Base-by-base conservation (phyloP, 2,329 filamentous ascomycete species). In the Microdochium paspali region DNA sequence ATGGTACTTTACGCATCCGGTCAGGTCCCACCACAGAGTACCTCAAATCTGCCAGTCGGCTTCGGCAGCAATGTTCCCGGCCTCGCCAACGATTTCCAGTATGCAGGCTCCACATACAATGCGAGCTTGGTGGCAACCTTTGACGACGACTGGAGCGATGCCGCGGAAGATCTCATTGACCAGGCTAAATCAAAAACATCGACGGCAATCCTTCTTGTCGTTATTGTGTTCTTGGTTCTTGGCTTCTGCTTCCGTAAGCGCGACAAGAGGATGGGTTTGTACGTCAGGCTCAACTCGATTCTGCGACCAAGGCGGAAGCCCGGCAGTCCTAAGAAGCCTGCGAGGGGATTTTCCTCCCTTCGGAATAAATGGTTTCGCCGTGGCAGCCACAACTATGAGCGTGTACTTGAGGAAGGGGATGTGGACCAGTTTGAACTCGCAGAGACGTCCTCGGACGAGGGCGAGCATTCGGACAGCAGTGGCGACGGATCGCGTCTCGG, bases 1-100 rank as follows among this genome's bases (percentile, higher is more conserved):
- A 96, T 97, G 77, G 80, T 98, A 6, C 77, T 98, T 4, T 97
- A 97, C 57, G 93, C 93, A 4, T 84, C 91, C 1, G 93, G 89
- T 3, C 89, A 96, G 62, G 76, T 98, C 5, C 84, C 87, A 1
- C 77, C 87, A 0, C 67, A 73, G 6, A 74, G 71, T 2, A 69
- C 74, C 39, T 71, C 74, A 15, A 51, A 63, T 2, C 69, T 90
- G 2, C 88, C 90, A 0, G 93, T 98, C 10, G 93, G 93, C 0
- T 97, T 97, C 61, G 93, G 93, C 49, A 89, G 83, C 66, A 98
- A 98, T 59, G 70, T 76, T n/a, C 70, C 71, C 32, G 73, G 72
- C 7, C 73, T 84, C 3, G 84, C 88, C 0, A 60, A 72, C 3
- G 89, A 96, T 61, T 98, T 96, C 63, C 88, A 95, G 63, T 82